phyloP scores from a whole-genome alignment of 2,329 filamentous ascomycete species.

The Madurella fahalii region DNA sequence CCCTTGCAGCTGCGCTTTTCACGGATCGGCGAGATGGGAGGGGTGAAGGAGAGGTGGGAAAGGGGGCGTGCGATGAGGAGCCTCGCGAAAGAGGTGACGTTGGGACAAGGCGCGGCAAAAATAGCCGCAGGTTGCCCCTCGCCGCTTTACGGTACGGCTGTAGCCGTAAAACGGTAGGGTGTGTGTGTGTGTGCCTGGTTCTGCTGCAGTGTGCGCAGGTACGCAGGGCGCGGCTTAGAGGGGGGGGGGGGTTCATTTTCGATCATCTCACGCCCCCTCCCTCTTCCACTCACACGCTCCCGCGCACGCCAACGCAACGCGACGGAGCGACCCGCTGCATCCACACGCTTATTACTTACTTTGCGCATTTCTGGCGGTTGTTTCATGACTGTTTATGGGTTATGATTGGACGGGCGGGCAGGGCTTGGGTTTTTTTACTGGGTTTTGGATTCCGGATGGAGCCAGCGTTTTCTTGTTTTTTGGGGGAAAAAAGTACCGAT shows the following conservation, averaged over 20 bases:
- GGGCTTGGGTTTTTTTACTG: neutral
- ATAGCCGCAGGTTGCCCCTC: constrained; percentile 37
- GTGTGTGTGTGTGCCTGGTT: constrained; percentile 1
- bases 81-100: constrained; percentile 28
- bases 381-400: constrained; percentile 46
- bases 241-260: constrained; percentile 4
- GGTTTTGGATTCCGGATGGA: neutral
- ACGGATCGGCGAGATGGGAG: neutral
- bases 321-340: constrained; percentile 20
- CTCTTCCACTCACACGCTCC: constrained; percentile 19
- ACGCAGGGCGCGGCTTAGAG: too few relatives aligned
- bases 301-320: constrained; percentile 26
- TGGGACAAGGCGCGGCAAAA: constrained; percentile 28
- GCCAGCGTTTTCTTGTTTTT: neutral
- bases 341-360: constrained; percentile 10
- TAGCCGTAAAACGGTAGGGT: neutral
- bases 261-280: constrained; percentile 25
- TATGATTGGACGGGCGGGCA: constrained; percentile 48
- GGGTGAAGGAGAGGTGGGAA: neutral
- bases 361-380: constrained; percentile 29
- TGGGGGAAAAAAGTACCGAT: neutral
- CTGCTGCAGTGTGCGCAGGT: constrained; percentile 7
- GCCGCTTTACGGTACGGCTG: constrained; percentile 35
- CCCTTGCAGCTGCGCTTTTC: neutral
- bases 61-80: constrained; percentile 22